Evolutionary conservation across 441 rosid genomes (phyloP).

Genomic region (Erysimum cheiri): DNA sequence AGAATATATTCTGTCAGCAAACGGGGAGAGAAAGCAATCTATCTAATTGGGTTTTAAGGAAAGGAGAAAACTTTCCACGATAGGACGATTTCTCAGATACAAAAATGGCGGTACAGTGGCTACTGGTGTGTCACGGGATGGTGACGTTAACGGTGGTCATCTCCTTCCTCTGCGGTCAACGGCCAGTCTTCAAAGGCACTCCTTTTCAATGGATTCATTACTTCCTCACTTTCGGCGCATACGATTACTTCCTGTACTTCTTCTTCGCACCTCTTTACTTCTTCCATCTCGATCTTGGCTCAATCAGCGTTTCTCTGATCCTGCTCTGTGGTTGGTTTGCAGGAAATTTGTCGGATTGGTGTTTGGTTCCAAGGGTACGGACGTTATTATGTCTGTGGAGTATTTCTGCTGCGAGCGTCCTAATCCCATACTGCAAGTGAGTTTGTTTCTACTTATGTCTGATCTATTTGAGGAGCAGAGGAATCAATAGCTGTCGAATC

Average conservation of each 20-base stretch:
- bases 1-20: neutral
- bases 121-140: constrained; percentile 73
- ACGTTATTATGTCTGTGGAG: constrained; percentile 62
- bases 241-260: constrained; percentile 70
- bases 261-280: neutral
- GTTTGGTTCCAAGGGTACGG: constrained; percentile 67
- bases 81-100: neutral
- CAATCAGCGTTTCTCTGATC: constrained; percentile 9
- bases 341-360: constrained; percentile 55
- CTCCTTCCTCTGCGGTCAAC: constrained; percentile 94
- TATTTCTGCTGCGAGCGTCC: constrained; percentile 82
- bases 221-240: constrained; percentile 90
- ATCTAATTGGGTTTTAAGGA: constrained; percentile 7
- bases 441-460: constrained; percentile 27
- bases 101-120: constrained; percentile 71
- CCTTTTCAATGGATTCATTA: constrained; percentile 72
- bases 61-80: constrained; percentile 12
- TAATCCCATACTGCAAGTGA: constrained; percentile 80
- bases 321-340: constrained; percentile 14
- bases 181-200: constrained; percentile 91
- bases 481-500: neutral
- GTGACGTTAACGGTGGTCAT: constrained; percentile 62
- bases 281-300: neutral
- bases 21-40: neutral
- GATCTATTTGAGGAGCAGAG: neutral